phyloP scores from a whole-genome alignment of 2,329 filamentous ascomycete species.

The Fusarium incarnatum region DNA sequence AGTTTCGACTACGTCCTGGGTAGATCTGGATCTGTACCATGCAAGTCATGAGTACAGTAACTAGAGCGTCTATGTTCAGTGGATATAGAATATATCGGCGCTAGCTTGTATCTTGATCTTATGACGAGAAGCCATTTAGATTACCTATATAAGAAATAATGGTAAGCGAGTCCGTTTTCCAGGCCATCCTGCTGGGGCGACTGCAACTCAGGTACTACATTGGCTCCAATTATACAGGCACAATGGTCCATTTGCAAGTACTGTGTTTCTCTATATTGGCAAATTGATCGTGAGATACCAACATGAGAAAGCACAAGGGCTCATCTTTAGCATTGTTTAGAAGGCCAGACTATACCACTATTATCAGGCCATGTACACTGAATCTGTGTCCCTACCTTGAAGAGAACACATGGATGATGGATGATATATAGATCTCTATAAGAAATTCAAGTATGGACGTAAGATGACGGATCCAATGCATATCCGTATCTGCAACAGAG shows the following conservation, averaged over 20 bases:
- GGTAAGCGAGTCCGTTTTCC: neutral
- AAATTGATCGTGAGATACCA: neutral
- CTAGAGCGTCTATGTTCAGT: neutral
- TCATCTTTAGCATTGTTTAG: neutral
- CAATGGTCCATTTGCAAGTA: neutral
- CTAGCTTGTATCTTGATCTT: neutral
- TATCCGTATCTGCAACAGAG: neutral
- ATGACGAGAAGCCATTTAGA: neutral
- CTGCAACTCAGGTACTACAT: neutral
- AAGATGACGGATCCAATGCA: neutral
- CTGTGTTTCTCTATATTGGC: neutral
- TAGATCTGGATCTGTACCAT: constrained; percentile 2
- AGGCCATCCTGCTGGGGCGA: neutral
- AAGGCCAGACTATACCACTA: neutral
- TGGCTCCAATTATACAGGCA: neutral
- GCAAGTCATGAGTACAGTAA: neutral
- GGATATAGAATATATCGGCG: neutral
- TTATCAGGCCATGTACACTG: neutral
- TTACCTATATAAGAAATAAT: neutral
- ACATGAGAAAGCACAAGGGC: neutral
- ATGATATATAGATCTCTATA: neutral
- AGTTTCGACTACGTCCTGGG: neutral
- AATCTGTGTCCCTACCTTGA: neutral
- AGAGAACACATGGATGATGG: neutral
- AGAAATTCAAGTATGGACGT: neutral